A percentile compares a stretch with the other conserved stretches of the same genome.
Evolutionary conservation across 805 yeast species (phyloP).

Genomic region (Lachancea dasiensis): DNA sequence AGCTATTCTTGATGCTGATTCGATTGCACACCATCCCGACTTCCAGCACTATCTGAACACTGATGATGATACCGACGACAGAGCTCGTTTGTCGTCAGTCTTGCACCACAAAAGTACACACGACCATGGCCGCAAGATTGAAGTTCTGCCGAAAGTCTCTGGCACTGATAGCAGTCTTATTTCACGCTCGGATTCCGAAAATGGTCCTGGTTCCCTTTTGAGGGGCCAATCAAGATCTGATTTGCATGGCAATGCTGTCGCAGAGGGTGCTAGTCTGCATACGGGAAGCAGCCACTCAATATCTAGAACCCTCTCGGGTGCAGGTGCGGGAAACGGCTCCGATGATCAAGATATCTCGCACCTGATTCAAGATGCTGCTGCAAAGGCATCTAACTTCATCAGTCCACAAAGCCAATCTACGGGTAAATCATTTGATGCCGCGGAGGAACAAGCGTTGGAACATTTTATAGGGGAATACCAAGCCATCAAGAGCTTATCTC

Average conservation of each 20-base stretch:
- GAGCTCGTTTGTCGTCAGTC: background rate
- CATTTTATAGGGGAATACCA: conserved; percentile 67
- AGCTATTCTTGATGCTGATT: conserved; percentile 63
- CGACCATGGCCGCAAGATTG: conserved; percentile 12
- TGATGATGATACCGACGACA: conserved; percentile 21
- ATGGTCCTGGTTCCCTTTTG: conserved; percentile 1
- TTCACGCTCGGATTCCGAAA: background rate
- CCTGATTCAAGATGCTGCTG: conserved; percentile 39
- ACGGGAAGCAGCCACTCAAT: background rate
- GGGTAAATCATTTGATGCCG: conserved; percentile 30
- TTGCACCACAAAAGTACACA: conserved; percentile 13
- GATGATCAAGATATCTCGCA: conserved; percentile 35
- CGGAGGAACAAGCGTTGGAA: conserved; percentile 69
- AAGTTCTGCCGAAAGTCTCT: conserved; percentile 27
- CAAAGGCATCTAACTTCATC: conserved; percentile 36
- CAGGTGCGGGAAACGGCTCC: conserved; percentile 4
- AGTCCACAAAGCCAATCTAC: conserved; percentile 29
- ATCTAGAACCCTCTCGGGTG: conserved; percentile 1
- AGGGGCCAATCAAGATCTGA: conserved; percentile 1
- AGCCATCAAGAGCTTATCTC: conserved; percentile 51
- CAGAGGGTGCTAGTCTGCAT: too few relatives aligned
- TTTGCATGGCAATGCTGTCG: background rate
- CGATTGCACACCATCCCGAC: conserved; percentile 44
- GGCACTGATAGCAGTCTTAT: conserved; percentile 5
- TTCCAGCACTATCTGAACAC: conserved; percentile 33